These are phyloP conservation scores for Fusarium phyllophilum DNA, from an alignment of 2,329 filamentous ascomycete genomes.

Conservation along the genomic window DNA sequence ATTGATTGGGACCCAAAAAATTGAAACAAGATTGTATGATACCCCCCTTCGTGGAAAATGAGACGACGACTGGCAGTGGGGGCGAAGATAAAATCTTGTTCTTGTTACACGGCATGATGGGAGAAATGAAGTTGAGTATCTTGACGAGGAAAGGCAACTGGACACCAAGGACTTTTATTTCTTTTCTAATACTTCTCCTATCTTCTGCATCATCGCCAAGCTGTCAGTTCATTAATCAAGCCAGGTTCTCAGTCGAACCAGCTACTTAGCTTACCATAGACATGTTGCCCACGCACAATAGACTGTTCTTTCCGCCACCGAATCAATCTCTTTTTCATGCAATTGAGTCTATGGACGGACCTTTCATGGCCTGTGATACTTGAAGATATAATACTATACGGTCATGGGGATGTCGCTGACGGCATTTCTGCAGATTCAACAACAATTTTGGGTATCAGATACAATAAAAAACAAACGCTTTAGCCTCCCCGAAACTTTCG, in stretches of 20 bases:
- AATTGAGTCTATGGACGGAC: neutral
- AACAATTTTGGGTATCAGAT: conserved; percentile 22
- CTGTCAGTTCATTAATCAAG: conserved; percentile 30
- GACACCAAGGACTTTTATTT: conserved; percentile 9
- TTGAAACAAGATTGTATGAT: conserved; percentile 29
- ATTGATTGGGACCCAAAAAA: conserved; percentile 20
- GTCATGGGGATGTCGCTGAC: neutral
- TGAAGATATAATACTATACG: neutral
- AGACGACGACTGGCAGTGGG: conserved; percentile 30
- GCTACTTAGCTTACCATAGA: conserved; percentile 44
- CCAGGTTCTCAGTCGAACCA: conserved; percentile 33
- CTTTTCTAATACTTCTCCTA: conserved; percentile 6
- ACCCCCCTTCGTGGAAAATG: conserved; percentile 30
- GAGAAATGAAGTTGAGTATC: conserved; percentile 5
- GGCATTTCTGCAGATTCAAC: neutral
- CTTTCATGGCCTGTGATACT: neutral
- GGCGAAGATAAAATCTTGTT: conserved; percentile 13
- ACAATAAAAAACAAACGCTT: neutral
- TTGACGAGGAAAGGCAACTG: conserved; percentile 9
- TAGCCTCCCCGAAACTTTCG: neutral
- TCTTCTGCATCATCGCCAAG: conserved; percentile 26
- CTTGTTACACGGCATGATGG: neutral
- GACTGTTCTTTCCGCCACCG: conserved; percentile 41
- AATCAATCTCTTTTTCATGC: neutral
- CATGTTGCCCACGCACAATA: conserved; percentile 48